These are phyloP conservation scores for Aspergillus affinis DNA, from an alignment of 495 filamentous ascomycete species.

Conservation along the genomic window DNA sequence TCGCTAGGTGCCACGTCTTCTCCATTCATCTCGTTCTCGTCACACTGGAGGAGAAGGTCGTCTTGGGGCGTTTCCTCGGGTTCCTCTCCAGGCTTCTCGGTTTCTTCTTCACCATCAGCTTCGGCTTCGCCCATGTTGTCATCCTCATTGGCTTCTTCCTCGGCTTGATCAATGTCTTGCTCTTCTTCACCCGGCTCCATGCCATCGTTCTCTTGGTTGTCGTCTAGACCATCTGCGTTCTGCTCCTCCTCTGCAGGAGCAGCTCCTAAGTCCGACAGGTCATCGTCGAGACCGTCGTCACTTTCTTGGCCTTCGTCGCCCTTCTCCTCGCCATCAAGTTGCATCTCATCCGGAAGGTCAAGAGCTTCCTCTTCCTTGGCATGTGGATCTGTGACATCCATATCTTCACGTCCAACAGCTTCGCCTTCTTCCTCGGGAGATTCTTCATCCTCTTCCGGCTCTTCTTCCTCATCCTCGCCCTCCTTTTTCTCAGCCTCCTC, in stretches of 20 bases:
- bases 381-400: slow-evolving; percentile 67
- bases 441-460: slow-evolving; percentile 57
- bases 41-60: slow-evolving; percentile 41
- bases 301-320: slow-evolving; percentile 65
- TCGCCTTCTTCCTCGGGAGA: slow-evolving; percentile 62
- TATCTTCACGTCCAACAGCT: slow-evolving; percentile 56
- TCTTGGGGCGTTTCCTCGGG: slow-evolving; percentile 44
- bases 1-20: slow-evolving; percentile 53
- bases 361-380: slow-evolving; percentile 68
- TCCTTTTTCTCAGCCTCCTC: slow-evolving; percentile 47
- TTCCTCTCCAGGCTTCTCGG: slow-evolving; percentile 54
- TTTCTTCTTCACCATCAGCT: slow-evolving; percentile 52
- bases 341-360: slow-evolving; percentile 68
- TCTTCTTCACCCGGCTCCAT: slow-evolving; percentile 25
- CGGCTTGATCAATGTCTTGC: slow-evolving; percentile 39
- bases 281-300: slow-evolving; percentile 69
- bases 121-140: slow-evolving; percentile 29
- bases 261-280: slow-evolving; percentile 65
- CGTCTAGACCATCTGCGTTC: slow-evolving; percentile 26
- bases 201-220: slow-evolving; percentile 33
- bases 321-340: slow-evolving; percentile 64
- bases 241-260: slow-evolving; percentile 45
- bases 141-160: slow-evolving; percentile 42
- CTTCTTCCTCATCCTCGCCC: slow-evolving; percentile 53
- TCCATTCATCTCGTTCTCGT: slow-evolving; percentile 43